Evolutionary conservation across 2,329 filamentous ascomycete genomes (phyloP), one percentile per base, ranked within the genome.

Genomic region (Phialophora macrospora): DNA sequence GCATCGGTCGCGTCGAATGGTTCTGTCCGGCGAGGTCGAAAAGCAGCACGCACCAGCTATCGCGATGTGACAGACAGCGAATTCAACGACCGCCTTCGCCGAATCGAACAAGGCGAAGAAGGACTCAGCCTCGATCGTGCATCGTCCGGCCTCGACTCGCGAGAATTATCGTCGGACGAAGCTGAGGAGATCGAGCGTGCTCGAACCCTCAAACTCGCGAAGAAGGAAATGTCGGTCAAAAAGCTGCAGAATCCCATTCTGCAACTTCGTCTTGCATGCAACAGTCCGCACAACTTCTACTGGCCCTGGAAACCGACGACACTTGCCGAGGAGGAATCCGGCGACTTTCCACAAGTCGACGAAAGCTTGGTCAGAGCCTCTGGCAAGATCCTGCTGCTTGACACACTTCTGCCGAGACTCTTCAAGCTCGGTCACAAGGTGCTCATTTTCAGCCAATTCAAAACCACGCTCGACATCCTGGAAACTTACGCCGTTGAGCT

Each of bases 391-490:
- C 85, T 97, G 1, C 85, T 99, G 0, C 85, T 99, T 0, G 95
- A 99, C 75, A 88, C 92, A 0, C 84, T 99, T 0, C 84, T 99
- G 0, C 90, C 91, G 0, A 83, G 84, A 1, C 83, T 99, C 0
- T 89, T 99, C 65, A 70, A 81, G 0, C 84, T 86, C 0, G 89
- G 86, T 3, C 93, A 97, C 80, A 98, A 98, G 74, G 90, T 98
- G 30, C 85, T 99, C 54, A 92, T 99, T 59, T 99, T 99, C 78
- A 96, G 92, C 0, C 95, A 99, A 74, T 99, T 99, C 80, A 96
- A 93, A 64, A 96, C 90, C 0, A 93, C 97, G 69, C 86, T 99
- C 0, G 93, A 98, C 73, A 90, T 99, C 1, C 82, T 99, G 0
- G 88, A 96, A 68, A 90, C 94, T 62, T 99, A 97, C 79, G 92